Conservation (phyloP, 345 rosid species). For the Euphorbia tirucalli region DNA sequence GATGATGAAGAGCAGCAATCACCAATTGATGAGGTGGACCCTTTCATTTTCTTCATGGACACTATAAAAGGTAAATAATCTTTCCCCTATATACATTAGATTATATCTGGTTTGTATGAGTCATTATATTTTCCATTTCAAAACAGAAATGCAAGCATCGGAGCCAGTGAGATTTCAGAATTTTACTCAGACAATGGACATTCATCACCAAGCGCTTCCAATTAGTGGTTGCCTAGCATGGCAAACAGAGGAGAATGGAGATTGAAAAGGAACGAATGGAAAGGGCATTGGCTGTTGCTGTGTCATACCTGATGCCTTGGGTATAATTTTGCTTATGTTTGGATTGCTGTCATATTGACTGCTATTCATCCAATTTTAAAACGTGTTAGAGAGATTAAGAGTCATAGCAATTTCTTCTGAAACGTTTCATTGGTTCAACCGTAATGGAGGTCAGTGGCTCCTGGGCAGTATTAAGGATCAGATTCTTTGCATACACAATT, state of each 20-base stretch:
- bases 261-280: conserved; percentile 86
- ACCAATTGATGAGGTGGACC: conserved; percentile 96
- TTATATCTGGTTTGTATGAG: neutral
- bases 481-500: neutral
- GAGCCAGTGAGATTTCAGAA: conserved; percentile 79
- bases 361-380: too few relatives aligned
- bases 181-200: conserved; percentile 77
- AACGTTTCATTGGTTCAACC: conserved; percentile 30
- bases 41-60: conserved; percentile 87
- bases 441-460: conserved; percentile 7
- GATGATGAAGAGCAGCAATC: conserved; percentile 94
- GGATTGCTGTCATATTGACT: conserved; percentile 20
- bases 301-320: conserved; percentile 29
- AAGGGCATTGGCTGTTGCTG: conserved; percentile 51
- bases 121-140: neutral
- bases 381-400: conserved; percentile 16
- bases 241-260: conserved; percentile 85
- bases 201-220: conserved; percentile 82
- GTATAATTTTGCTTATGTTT: conserved; percentile 4
- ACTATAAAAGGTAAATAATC: conserved; percentile 63
- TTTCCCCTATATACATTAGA: neutral
- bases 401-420: conserved; percentile 13
- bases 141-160: conserved; percentile 67
- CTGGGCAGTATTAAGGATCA: conserved; percentile 3
- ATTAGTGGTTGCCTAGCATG: conserved; percentile 87